These are phyloP conservation scores for Alternaria incomplexa DNA, from an alignment of 2,329 filamentous ascomycete genomes.

Conservation along the genomic window DNA sequence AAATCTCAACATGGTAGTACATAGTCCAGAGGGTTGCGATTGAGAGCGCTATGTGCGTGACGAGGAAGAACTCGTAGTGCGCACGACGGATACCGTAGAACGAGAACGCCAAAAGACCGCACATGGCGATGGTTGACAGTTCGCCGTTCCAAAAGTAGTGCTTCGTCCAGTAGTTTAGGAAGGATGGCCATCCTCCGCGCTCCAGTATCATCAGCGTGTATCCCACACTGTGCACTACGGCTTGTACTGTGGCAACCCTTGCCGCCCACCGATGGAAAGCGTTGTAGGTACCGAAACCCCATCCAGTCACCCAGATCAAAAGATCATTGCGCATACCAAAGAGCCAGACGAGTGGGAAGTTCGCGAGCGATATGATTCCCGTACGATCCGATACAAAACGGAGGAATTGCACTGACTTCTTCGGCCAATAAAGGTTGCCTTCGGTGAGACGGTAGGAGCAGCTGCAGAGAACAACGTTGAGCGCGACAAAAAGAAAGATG, in stretches of 20 bases:
- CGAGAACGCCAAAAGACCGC: constrained; percentile 54
- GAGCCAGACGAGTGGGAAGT: constrained; percentile 69
- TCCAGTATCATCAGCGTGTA: constrained; percentile 59
- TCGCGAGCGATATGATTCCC: constrained; percentile 68
- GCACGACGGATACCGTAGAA: constrained; percentile 59
- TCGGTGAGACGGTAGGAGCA: constrained; percentile 54
- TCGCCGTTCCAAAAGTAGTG: constrained; percentile 61
- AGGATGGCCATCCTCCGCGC: constrained; percentile 49
- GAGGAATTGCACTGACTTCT: constrained; percentile 48
- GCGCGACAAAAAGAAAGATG: constrained; percentile 52
- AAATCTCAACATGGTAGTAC: constrained; percentile 62
- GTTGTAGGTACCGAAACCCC: constrained; percentile 71
- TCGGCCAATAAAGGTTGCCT: constrained; percentile 55
- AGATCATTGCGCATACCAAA: constrained; percentile 72
- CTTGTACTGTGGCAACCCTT: constrained; percentile 66
- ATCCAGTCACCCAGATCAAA: constrained; percentile 70
- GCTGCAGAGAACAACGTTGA: constrained; percentile 54
- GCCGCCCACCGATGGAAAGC: constrained; percentile 72
- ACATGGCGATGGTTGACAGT: constrained; percentile 54
- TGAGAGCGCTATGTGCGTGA: constrained; percentile 51
- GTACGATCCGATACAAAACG: constrained; percentile 69
- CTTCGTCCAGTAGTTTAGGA: constrained; percentile 45
- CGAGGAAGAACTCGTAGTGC: constrained; percentile 54
- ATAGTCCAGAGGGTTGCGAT: constrained; percentile 57
- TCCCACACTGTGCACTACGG: constrained; percentile 66